Evolutionary conservation across 2,329 filamentous ascomycete genomes (phyloP).

Genomic region (Ascochyta pisi): DNA sequence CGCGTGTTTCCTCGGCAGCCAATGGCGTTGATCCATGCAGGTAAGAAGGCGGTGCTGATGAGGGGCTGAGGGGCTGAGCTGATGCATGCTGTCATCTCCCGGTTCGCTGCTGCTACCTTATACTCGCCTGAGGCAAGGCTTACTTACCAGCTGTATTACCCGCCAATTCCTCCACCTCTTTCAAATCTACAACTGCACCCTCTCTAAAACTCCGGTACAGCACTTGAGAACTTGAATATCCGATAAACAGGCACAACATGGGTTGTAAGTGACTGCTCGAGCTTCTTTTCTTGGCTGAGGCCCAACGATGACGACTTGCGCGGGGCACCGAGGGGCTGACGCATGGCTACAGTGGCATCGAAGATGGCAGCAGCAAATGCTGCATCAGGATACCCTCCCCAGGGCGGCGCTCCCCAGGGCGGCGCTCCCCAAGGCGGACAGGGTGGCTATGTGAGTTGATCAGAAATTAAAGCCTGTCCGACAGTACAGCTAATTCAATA

Average conservation of each 20-base stretch:
- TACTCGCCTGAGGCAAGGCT: conserved; percentile 16
- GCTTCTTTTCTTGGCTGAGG: conserved; percentile 16
- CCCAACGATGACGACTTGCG: conserved; percentile 19
- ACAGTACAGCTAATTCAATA: conserved; percentile 38
- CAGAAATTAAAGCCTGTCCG: conserved; percentile 13
- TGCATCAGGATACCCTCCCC: conserved; percentile 45
- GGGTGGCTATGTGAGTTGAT: conserved; percentile 60
- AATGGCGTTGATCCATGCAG: conserved; percentile 2
- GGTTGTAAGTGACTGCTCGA: conserved; percentile 11
- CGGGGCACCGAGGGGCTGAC: conserved; percentile 37
- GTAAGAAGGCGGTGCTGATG: conserved; percentile 15
- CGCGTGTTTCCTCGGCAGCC: not conserved
- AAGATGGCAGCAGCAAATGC: conserved; percentile 56
- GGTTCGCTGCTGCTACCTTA: conserved; percentile 9
- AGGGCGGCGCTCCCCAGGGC: conserved; percentile 30
- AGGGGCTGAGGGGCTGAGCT: conserved; percentile 9
- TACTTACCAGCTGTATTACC: conserved; percentile 15
- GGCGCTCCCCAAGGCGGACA: conserved; percentile 32
- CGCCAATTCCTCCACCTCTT: conserved; percentile 4
- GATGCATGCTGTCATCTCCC: conserved; percentile 17
- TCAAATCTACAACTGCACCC: not conserved
- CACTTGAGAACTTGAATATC: not conserved
- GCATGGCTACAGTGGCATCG: conserved; percentile 50
- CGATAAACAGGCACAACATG: conserved; percentile 12
- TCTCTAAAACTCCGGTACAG: not conserved